Base-by-base conservation (phyloP, 352 stramenopile genomes). In the Pythium phragmitis region DNA sequence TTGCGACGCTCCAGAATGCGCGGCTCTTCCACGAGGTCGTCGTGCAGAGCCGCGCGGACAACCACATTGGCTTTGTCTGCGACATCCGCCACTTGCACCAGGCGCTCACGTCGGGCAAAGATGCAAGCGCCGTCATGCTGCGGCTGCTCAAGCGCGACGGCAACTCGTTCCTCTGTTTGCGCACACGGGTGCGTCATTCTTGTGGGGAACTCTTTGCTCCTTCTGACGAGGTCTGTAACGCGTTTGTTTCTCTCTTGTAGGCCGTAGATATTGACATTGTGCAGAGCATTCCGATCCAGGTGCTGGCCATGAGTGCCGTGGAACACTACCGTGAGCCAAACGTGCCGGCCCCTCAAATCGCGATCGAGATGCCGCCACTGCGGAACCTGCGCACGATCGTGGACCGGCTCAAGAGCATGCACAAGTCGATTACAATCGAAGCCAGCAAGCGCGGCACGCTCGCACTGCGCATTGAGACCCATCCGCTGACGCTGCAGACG, bases 261-360 rank as follows among this genome's bases (percentile, higher is more conserved):
- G 84, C 85, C 0, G 82, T 94, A 33, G 85, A 94, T 63, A 88
- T 94, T 46, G 83, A 94, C 62, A 92, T 94, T 43, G 77, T 92
- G 41, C 85, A 94, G 71, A 94, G 82, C 58, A 85, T 94, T 43
- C 85, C 85, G 21, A 91, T 94, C 61, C 71, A 88, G 36, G 81
- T 94, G 64, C 53, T 94, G 54, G 73, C 85, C 16, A 91, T 92
- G 80, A 87, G 70, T 54, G 78, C 75, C 2, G 79, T 88, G 14
- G 79, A 88, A 51, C 84, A 89, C 61, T 91, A 88, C 60, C 72
- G 72, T 54, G 85, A 94, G 49, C 85, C 85, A n/a, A 86, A 80
- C 68, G 75, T 94, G 7, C 80, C 85, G 0, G 77, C 82, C 5
- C 85, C 85, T 14, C 81, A 91, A 57, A 87, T 94, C 60, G 85